phyloP scores from a whole-genome alignment of 2,329 filamentous ascomycete genomes.

The Xylaria sp. region DNA sequence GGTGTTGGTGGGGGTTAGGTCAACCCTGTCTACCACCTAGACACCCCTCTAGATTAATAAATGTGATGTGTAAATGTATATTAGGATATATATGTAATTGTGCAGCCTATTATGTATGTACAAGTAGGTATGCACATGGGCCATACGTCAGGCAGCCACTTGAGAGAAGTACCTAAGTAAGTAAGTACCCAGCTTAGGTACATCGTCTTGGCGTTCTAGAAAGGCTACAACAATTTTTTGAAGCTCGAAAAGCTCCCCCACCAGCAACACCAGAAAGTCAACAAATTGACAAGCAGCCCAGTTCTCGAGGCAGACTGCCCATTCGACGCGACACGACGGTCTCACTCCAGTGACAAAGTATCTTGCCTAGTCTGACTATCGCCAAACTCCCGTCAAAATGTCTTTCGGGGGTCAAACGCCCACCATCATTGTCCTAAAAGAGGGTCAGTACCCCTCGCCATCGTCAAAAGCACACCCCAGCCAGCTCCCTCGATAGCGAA shows the following conservation, averaged over 20 bases:
- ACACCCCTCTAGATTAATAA: too few species aligned
- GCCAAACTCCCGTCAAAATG: constrained; percentile 65
- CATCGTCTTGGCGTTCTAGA: constrained; percentile 32
- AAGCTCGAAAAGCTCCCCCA: constrained; percentile 55
- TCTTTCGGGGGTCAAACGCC: constrained; percentile 97
- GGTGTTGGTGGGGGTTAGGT: background rate
- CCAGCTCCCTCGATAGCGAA: background rate
- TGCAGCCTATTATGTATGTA: too few species aligned
- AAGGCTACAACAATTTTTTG: constrained; percentile 63
- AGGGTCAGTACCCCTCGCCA: constrained; percentile 72
- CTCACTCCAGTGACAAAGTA: constrained; percentile 6
- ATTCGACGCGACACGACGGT: constrained; percentile 1
- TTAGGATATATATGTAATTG: too few species aligned
- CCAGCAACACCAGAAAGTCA: constrained; percentile 38
- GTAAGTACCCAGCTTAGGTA: constrained; percentile 1
- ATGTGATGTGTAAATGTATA: too few species aligned
- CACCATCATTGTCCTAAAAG: constrained; percentile 97
- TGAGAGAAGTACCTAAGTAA: background rate
- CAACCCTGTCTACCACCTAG: too few species aligned
- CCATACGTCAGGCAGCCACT: background rate
- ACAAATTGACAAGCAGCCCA: constrained; percentile 35
- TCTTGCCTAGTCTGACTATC: constrained; percentile 3
- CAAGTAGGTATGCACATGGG: too few species aligned
- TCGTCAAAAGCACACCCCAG: constrained; percentile 27
- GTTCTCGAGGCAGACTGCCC: constrained; percentile 9